These are phyloP conservation scores for Mucor saturninus DNA, from an alignment of 371 early-diverging fungal species.

Conservation along the genomic window DNA sequence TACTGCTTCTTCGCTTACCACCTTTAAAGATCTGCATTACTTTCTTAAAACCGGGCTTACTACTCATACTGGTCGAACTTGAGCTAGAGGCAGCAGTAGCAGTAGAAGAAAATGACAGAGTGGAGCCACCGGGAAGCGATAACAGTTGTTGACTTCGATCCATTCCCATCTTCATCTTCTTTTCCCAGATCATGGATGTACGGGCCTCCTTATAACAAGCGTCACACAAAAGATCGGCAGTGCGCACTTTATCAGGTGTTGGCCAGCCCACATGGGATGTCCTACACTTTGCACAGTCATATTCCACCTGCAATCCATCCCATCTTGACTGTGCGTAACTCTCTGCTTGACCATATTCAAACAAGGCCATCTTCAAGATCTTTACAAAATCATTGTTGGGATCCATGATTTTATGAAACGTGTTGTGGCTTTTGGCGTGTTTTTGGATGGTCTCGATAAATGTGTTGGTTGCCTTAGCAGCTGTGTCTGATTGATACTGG, in stretches of 20 bases:
- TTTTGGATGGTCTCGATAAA: constrained; percentile 24
- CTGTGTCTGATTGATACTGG: constrained; percentile 13
- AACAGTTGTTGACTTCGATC: constrained; percentile 24
- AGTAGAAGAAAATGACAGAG: constrained; percentile 21
- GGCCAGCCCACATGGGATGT: constrained; percentile 36
- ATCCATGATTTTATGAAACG: constrained; percentile 4
- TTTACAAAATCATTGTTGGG: constrained; percentile 28
- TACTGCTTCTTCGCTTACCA: constrained; percentile 8
- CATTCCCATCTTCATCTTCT: constrained; percentile 33
- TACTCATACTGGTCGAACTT: not conserved
- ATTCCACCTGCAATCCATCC: constrained; percentile 31
- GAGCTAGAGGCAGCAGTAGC: constrained; percentile 9
- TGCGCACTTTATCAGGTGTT: constrained; percentile 44
- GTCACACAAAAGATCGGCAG: constrained; percentile 37
- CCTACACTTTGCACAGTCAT: constrained; percentile 40
- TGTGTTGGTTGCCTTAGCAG: constrained; percentile 7
- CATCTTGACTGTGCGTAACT: constrained; percentile 34
- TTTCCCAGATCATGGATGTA: constrained; percentile 47
- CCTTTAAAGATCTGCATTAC: constrained; percentile 25
- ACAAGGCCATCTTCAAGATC: constrained; percentile 34
- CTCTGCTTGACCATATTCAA: constrained; percentile 40
- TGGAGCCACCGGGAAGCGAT: constrained; percentile 21
- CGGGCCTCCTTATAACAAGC: constrained; percentile 41
- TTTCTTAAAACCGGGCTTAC: constrained; percentile 28
- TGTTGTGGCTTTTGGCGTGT: constrained; percentile 3